phyloP scores from a whole-genome alignment of 2,329 filamentous ascomycete species.

The Diaporthe sp. region DNA sequence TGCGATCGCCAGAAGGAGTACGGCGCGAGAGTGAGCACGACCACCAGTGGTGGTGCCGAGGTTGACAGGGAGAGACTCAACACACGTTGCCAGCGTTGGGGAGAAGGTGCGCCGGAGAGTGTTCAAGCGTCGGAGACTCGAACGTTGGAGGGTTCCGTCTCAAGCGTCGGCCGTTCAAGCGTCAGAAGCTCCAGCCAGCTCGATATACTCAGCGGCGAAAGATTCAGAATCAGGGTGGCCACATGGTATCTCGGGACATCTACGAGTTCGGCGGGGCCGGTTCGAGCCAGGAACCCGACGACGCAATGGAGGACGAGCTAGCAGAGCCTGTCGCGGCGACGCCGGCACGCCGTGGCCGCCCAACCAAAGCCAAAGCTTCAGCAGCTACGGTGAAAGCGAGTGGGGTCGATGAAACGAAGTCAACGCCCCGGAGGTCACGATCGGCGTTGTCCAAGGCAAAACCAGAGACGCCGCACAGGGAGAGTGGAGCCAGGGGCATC shows the following conservation, averaged over 20 bases:
- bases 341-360: slow-evolving; percentile 45
- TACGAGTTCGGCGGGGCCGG: slow-evolving; percentile 38
- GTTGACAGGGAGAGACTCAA: background rate
- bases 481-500: slow-evolving; percentile 51
- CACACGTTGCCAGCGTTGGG: slow-evolving; percentile 9
- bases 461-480: slow-evolving; percentile 57
- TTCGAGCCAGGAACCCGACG: slow-evolving; percentile 31
- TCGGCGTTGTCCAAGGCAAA: slow-evolving; percentile 45
- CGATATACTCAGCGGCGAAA: slow-evolving; percentile 28
- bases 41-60: background rate
- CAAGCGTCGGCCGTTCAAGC: background rate
- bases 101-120: background rate
- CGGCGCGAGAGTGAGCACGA: background rate
- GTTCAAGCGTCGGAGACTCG: background rate
- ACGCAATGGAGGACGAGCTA: slow-evolving; percentile 38
- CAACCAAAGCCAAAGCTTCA: slow-evolving; percentile 44
- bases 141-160: background rate
- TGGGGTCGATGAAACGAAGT: slow-evolving; percentile 47
- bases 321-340: slow-evolving; percentile 47
- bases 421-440: slow-evolving; percentile 49
- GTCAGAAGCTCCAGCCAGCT: background rate
- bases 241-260: slow-evolving; percentile 8
- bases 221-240: background rate
- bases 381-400: slow-evolving; percentile 35
- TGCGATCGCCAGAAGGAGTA: background rate